These are phyloP conservation scores for Pseudogymnoascus sp. DNA, from an alignment of 2,329 filamentous ascomycete genomes.

Conservation along the genomic window DNA sequence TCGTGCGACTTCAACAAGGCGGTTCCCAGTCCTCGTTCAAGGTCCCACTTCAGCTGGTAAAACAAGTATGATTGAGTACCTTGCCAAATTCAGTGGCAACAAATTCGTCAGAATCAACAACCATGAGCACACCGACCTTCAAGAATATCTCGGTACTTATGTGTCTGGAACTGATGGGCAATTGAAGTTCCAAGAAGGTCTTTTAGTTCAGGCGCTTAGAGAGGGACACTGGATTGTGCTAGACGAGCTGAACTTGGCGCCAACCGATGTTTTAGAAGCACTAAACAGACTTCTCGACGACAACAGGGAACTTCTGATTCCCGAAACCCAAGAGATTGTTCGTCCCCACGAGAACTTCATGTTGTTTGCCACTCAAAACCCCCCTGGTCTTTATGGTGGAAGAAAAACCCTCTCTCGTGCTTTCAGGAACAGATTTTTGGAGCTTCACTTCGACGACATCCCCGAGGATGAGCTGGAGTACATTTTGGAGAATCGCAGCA, in stretches of 20 bases:
- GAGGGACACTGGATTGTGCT: constrained; percentile 97
- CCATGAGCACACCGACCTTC: constrained; percentile 95
- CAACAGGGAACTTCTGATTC: constrained; percentile 89
- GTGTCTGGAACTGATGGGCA: constrained; percentile 78
- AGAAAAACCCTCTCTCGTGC: constrained; percentile 88
- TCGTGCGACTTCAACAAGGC: constrained; percentile 80
- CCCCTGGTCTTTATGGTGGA: constrained; percentile 88
- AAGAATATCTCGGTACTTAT: constrained; percentile 96
- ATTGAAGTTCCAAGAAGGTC: constrained; percentile 83
- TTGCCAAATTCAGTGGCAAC: constrained; percentile 94
- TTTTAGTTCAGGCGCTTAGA: constrained; percentile 84
- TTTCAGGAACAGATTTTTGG: constrained; percentile 93
- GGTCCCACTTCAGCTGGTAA: constrained; percentile 96
- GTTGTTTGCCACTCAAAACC: constrained; percentile 97
- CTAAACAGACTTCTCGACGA: constrained; percentile 93
- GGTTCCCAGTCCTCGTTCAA: constrained; percentile 91
- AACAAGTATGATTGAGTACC: constrained; percentile 98
- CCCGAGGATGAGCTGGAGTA: constrained; percentile 88
- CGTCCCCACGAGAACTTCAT: constrained; percentile 92
- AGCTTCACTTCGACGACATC: constrained; percentile 97
- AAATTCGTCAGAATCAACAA: constrained; percentile 99
- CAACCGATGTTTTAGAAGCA: constrained; percentile 93
- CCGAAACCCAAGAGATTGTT: constrained; percentile 91
- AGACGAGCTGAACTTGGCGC: constrained; percentile 93
- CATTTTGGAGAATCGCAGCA: constrained; percentile 81